Conservation (phyloP, 2,329 filamentous ascomycete genomes). For the Didymella arachidicola region DNA sequence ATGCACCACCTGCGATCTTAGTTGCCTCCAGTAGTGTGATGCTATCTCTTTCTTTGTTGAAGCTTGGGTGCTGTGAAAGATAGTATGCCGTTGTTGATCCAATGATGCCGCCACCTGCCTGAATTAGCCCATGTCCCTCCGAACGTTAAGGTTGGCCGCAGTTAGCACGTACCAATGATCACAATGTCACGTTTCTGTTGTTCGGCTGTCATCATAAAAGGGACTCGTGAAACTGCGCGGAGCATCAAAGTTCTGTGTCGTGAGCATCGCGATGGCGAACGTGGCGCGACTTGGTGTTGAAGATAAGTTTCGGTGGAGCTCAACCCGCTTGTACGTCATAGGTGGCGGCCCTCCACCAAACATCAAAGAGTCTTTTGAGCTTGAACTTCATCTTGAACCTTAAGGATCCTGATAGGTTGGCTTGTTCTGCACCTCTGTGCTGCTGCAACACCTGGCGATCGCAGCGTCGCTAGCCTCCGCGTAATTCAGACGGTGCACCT, state of each 20-base stretch:
- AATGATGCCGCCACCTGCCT: conserved; percentile 85
- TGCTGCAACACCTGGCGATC: too few relatives aligned
- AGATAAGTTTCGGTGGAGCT: conserved; percentile 23
- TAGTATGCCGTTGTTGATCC: conserved; percentile 92
- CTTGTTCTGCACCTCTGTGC: too few relatives aligned
- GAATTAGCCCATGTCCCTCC: conserved; percentile 3
- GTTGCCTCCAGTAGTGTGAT: conserved; percentile 89
- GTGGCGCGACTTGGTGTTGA: conserved; percentile 29
- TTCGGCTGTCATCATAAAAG: conserved; percentile 38
- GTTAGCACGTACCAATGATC: conserved; percentile 40
- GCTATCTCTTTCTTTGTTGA: conserved; percentile 74
- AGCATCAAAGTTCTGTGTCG: conserved; percentile 29
- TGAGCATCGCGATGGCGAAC: conserved; percentile 7
- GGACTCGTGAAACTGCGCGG: conserved; percentile 25
- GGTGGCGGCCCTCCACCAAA: conserved; percentile 12
- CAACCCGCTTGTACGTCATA: conserved; percentile 27
- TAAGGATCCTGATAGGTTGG: too few relatives aligned
- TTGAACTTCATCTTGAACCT: too few relatives aligned
- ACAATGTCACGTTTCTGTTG: conserved; percentile 45
- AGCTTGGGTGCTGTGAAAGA: conserved; percentile 83
- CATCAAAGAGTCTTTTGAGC: not conserved
- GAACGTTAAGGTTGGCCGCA: not conserved
- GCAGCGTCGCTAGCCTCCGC: too few relatives aligned
- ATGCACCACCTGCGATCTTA: conserved; percentile 86
- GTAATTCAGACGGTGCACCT: too few relatives aligned